A percentile compares a stretch with the other conserved stretches of the same genome.
Conservation (phyloP, 2,329 filamentous ascomycete species). For the Colletotrichum sp. region DNA sequence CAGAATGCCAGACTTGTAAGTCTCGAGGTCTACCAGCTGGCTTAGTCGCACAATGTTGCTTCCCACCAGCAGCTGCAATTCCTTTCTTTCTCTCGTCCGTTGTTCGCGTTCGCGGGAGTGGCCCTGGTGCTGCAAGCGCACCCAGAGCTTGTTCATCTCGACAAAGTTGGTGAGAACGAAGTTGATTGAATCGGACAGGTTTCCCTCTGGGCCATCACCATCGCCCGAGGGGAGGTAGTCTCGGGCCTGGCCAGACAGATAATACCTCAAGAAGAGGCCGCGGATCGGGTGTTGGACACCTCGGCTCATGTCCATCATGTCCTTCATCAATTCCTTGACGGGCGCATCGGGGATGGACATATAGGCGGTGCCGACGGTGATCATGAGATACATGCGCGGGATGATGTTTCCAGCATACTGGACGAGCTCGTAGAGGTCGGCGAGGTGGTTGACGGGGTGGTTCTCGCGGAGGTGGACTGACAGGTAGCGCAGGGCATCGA, state of each 20-base stretch:
- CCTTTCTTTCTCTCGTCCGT: constrained; percentile 91
- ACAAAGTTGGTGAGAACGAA: constrained; percentile 99
- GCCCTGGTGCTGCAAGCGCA: constrained; percentile 94
- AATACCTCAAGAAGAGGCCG: constrained; percentile 94
- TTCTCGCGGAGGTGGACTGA: constrained; percentile 97
- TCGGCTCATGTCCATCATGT: constrained; percentile 99
- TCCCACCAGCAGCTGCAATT: constrained; percentile 92
- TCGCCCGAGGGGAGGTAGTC: constrained; percentile 84
- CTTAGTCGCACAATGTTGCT: constrained; percentile 96
- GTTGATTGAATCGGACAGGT: constrained; percentile 95
- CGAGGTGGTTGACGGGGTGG: constrained; percentile 96
- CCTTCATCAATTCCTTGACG: constrained; percentile 99
- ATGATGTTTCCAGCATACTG: constrained; percentile 99
- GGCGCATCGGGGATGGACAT: constrained; percentile 98
- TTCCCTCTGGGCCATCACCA: constrained; percentile 91
- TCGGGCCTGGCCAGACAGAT: constrained; percentile 91
- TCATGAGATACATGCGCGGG: constrained; percentile 96
- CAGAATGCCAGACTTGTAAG: constrained; percentile 90
- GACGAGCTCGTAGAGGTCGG: constrained; percentile 96
- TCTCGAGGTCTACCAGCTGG: constrained; percentile 92
- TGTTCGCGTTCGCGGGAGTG: constrained; percentile 94
- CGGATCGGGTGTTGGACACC: constrained; percentile 97
- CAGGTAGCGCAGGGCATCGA: constrained; percentile 95
- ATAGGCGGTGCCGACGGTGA: constrained; percentile 98
- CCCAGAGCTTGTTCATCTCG: constrained; percentile 99